Conservation (phyloP, 2,329 filamentous ascomycete species). For the Ophiocordyceps sinensis region DNA sequence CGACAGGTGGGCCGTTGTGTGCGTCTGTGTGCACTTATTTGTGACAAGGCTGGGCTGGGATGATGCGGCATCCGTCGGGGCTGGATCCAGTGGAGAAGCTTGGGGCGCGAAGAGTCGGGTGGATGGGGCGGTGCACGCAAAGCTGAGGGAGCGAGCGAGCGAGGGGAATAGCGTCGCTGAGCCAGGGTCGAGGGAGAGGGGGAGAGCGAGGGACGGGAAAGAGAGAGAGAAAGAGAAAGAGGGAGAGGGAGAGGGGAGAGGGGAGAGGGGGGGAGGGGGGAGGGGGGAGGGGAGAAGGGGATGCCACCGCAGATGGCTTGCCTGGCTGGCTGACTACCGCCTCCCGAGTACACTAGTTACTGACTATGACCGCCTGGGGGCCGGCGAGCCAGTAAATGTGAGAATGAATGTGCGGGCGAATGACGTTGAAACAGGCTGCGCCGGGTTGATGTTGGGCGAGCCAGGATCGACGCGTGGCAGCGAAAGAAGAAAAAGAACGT, state of each 20-base stretch:
- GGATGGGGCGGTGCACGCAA: background rate
- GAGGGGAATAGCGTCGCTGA: background rate
- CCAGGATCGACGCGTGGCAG: background rate
- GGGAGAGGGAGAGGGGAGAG: background rate
- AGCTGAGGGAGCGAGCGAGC: background rate
- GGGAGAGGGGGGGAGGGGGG: background rate
- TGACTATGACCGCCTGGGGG: background rate
- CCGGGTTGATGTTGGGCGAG: background rate
- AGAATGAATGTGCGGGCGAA: background rate
- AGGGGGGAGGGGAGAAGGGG: background rate
- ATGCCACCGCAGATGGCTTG: background rate
- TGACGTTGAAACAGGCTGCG: conserved; percentile 5
- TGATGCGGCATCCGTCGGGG: background rate
- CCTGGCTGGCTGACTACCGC: background rate
- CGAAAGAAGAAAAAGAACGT: background rate
- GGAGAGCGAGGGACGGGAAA: background rate
- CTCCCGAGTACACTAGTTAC: background rate
- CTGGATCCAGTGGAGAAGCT: background rate
- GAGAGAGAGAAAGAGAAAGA: background rate
- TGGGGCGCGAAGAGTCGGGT: background rate
- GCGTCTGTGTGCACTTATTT: background rate
- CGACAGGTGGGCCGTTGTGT: too few species aligned
- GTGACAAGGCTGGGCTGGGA: background rate
- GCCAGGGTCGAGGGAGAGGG: background rate
- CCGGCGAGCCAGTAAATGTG: background rate